Base-by-base conservation (phyloP, 306 rosid genomes). In the Alnus rubra region DNA sequence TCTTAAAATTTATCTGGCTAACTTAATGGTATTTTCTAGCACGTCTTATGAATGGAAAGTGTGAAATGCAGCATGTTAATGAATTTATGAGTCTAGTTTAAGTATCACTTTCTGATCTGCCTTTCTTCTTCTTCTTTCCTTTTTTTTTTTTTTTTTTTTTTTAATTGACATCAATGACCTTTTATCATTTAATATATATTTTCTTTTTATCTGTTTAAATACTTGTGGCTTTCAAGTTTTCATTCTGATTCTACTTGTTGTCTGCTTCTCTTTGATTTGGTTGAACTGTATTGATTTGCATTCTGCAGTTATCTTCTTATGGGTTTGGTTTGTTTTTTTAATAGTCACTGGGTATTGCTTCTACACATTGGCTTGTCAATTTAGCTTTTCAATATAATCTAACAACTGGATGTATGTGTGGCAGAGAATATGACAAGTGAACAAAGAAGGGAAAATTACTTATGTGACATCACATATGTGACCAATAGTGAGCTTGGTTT, bases 341-440 rank as follows among this genome's bases (percentile, higher is more conserved):
- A 44, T 78, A 8, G 77, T 74, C 60, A 67, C 70, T 13, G 65
- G 56, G 47, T 33, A 64, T 75, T 53, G 50, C 82, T 75, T 54
- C 76, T 77, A 16, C 55, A 33, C 56, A 69, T 52, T 7, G n/a
- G 1, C 0, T 71, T 80, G 58, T 73, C 12, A 45, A 63, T 19
- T 60, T 63, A 77, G 67, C 75, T 76, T 67, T 65, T 63, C 55
- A 23, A 59, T 67, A 73, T 75, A n/a, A 31, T 65, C 81, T 82
- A 73, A 87, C 73, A 3, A 70, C 35, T 75, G 71, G 70, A 62
- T 81, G 75, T 56, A 71, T 80, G 47, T 71, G 64, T 87, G 88
- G 87, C 98, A 95, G 98, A 95, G 90, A 91, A 95, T 82, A 95
- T 95, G 98, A 91, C 98, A 71, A 95, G 97, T 65, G 91, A 95